A percentile compares a stretch with the other conserved stretches of the same genome.
Conservation (phyloP, 306 rosid genomes). For the Erythrophleum fordii region DNA sequence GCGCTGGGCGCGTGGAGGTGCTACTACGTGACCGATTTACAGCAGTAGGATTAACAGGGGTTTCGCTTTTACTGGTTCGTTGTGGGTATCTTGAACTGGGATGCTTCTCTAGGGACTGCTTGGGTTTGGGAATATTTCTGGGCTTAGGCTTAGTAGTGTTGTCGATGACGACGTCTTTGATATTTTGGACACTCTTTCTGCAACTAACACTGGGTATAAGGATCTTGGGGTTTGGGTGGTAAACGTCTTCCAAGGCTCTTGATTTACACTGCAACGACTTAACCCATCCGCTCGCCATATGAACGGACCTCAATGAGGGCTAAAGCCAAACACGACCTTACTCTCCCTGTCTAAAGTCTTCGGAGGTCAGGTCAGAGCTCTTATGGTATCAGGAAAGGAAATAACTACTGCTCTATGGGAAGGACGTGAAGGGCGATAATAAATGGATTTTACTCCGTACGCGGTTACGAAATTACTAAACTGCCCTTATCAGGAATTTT, state of each 20-base stretch:
- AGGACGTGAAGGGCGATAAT: conserved; percentile 49
- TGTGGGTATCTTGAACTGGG: conserved; percentile 41
- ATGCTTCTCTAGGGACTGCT: conserved; percentile 42
- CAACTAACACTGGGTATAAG: conserved; percentile 62
- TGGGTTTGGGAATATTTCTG: conserved; percentile 49
- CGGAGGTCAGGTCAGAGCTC: not conserved
- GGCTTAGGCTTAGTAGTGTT: conserved; percentile 50
- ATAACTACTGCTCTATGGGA: not conserved
- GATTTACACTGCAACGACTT: conserved; percentile 89
- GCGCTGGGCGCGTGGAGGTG: conserved; percentile 33
- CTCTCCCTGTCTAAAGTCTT: conserved; percentile 17
- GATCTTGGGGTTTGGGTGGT: conserved; percentile 57
- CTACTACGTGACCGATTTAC: conserved; percentile 41
- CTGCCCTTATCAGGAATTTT: conserved; percentile 38
- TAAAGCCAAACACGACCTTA: not conserved
- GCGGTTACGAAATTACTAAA: conserved; percentile 45
- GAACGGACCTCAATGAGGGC: not conserved
- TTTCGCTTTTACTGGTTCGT: conserved; percentile 41
- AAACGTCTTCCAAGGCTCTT: conserved; percentile 84
- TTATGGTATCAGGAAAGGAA: conserved; percentile 12
- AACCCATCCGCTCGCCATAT: conserved; percentile 87
- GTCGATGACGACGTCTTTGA: conserved; percentile 63
- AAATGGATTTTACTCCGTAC: conserved; percentile 42
- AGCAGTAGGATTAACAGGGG: conserved; percentile 13
- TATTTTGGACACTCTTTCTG: conserved; percentile 56